Percentiles rank a stretch among this genome's conserved stretches.
Evolutionary conservation across 768 basidiomycete species (phyloP).

Genomic region (Rhodosporidiobolus odoratus): DNA sequence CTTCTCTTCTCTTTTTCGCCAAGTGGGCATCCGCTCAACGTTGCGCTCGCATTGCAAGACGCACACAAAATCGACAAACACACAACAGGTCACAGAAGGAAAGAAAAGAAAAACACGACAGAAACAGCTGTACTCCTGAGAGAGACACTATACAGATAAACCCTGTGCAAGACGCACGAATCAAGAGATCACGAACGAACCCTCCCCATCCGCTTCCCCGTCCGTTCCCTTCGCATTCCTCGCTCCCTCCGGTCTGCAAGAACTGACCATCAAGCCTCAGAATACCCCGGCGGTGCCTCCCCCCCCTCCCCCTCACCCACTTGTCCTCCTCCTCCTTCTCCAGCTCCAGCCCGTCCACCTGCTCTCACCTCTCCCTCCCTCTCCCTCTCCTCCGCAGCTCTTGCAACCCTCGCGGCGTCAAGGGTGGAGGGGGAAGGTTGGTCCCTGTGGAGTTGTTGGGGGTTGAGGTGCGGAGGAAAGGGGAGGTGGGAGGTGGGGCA

Average conservation of each 20-base stretch:
- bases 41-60: too few relatives aligned
- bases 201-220: neutral
- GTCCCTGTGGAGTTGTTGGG: neutral
- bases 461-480: neutral
- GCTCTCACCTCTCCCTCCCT: neutral
- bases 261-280: too few relatives aligned
- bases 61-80: too few relatives aligned
- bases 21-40: too few relatives aligned
- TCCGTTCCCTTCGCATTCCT: neutral
- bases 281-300: conserved; percentile 3
- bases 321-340: neutral
- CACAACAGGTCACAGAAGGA: too few relatives aligned
- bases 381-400: neutral
- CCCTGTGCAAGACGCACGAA: too few relatives aligned
- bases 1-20: too few relatives aligned
- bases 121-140: too few relatives aligned
- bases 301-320: neutral
- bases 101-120: too few relatives aligned
- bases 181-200: too few relatives aligned
- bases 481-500: neutral
- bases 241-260: neutral
- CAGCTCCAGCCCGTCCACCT: neutral
- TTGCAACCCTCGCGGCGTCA: neutral
- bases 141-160: too few relatives aligned
- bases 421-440: conserved; percentile 1